Percentiles rank a stretch among this genome's conserved stretches.
These are phyloP conservation scores for Neonothopanus nambi DNA, from an alignment of 1,284 basidiomycete genomes.

Conservation along the genomic window DNA sequence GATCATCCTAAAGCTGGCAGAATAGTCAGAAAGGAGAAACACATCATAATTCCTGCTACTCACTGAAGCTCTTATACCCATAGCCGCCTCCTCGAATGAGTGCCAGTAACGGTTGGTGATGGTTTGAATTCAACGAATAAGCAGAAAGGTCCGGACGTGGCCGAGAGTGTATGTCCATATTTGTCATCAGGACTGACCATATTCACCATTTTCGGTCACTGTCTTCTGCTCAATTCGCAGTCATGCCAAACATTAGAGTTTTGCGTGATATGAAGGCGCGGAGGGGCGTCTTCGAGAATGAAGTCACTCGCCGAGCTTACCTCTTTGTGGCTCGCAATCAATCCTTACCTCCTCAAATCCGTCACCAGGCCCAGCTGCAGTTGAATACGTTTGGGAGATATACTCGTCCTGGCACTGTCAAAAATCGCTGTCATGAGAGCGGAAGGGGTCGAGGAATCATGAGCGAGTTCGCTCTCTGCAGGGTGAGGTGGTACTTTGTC, in stretches of 20 bases:
- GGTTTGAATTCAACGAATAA: neutral
- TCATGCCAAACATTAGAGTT: conserved; percentile 53
- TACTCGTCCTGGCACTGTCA: conserved; percentile 81
- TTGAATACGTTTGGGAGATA: conserved; percentile 86
- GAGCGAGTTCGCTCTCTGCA: conserved; percentile 84
- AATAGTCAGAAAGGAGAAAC: neutral
- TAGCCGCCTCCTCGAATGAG: neutral
- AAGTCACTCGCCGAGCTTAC: conserved; percentile 83
- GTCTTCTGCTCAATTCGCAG: neutral
- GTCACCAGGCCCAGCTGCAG: conserved; percentile 95
- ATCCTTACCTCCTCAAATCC: conserved; percentile 78
- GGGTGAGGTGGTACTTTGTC: conserved; percentile 52
- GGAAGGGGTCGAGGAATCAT: conserved; percentile 87
- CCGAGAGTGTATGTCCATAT: neutral
- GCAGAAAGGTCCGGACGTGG: neutral
- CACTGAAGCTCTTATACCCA: conserved; percentile 9
- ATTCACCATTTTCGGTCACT: neutral
- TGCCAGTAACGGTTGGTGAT: neutral
- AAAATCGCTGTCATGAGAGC: conserved; percentile 84
- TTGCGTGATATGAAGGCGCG: conserved; percentile 79
- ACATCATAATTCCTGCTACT: neutral
- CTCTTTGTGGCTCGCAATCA: conserved; percentile 90
- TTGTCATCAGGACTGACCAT: neutral
- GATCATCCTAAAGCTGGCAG: conserved; percentile 45
- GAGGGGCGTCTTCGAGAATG: conserved; percentile 67